Percentiles rank a stretch among this genome's conserved stretches.
These are phyloP conservation scores for Euphorbia schlechtendalii DNA, from an alignment of 441 rosid species.

Conservation along the genomic window DNA sequence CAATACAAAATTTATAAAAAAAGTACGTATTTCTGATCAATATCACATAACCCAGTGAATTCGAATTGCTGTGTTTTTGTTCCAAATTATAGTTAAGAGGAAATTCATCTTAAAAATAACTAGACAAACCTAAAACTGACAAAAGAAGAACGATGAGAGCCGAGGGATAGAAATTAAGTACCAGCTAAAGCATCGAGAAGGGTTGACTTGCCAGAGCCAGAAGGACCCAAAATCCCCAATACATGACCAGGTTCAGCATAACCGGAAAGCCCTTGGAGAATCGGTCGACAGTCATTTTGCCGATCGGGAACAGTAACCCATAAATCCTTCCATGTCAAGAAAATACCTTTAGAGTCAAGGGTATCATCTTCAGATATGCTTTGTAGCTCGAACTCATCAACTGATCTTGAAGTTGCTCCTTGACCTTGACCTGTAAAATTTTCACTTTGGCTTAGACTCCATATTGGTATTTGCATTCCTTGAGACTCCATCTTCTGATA, in stretches of 20 bases:
- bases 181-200: slow-evolving; percentile 49
- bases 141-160: too few species aligned
- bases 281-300: slow-evolving; percentile 11
- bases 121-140: too few species aligned
- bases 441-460: slow-evolving; percentile 22
- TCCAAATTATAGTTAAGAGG: too few species aligned
- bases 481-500: slow-evolving; percentile 28
- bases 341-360: slow-evolving; percentile 13
- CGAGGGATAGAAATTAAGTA: slow-evolving; percentile 1
- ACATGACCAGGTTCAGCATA: slow-evolving; percentile 41
- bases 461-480: slow-evolving; percentile 23
- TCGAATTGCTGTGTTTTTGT: too few species aligned
- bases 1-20: too few species aligned
- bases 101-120: too few species aligned
- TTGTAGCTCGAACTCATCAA: slow-evolving; percentile 5
- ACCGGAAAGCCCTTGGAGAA: slow-evolving; percentile 34
- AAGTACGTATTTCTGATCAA: too few species aligned
- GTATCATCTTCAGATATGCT: slow-evolving; percentile 1
- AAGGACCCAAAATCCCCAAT: slow-evolving; percentile 52
- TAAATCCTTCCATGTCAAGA: slow-evolving; percentile 42
- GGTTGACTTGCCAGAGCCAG: too few species aligned
- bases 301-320: slow-evolving; percentile 26
- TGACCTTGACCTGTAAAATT: not conserved
- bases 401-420: not conserved
- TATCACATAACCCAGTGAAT: too few species aligned